A percentile compares a stretch with the other conserved stretches of the same genome.
phyloP scores from a whole-genome alignment of 805 yeast genomes.

The Cyberlindnera veronae region DNA sequence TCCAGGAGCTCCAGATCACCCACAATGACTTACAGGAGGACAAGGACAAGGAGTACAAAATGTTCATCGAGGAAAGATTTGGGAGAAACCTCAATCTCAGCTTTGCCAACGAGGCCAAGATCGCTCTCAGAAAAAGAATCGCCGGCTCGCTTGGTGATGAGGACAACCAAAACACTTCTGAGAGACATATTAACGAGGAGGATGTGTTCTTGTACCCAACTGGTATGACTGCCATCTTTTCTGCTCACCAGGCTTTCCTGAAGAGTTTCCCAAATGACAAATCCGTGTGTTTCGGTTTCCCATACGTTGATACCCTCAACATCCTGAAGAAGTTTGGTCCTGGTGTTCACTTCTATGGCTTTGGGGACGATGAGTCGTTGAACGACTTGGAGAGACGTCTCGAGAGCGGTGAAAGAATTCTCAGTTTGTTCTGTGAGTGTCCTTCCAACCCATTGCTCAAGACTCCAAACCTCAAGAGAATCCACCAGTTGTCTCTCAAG shows the following conservation, averaged over 20 bases:
- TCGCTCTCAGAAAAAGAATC: slow-evolving; percentile 69
- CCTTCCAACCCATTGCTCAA: slow-evolving; percentile 93
- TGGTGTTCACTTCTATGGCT: slow-evolving; percentile 82
- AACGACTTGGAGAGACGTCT: slow-evolving; percentile 61
- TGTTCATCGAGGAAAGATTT: slow-evolving; percentile 82
- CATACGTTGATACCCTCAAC: slow-evolving; percentile 89
- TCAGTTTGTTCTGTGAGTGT: slow-evolving; percentile 85
- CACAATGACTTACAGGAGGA: slow-evolving; percentile 29
- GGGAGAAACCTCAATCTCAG: slow-evolving; percentile 84
- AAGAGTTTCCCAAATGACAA: slow-evolving; percentile 36
- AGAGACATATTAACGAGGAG: slow-evolving; percentile 36
- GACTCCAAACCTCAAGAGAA: slow-evolving; percentile 71
- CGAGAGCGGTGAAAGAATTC: slow-evolving; percentile 59
- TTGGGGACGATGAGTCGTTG: slow-evolving; percentile 71
- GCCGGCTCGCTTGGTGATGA: slow-evolving; percentile 56
- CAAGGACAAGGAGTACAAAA: slow-evolving; percentile 51
- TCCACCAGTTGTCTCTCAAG: slow-evolving; percentile 62
- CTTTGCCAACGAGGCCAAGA: slow-evolving; percentile 72
- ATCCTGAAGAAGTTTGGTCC: slow-evolving; percentile 87
- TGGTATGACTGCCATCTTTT: slow-evolving; percentile 91
- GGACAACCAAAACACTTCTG: slow-evolving; percentile 18
- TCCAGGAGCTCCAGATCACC: slow-evolving; percentile 51
- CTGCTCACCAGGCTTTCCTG: slow-evolving; percentile 63
- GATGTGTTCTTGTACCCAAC: slow-evolving; percentile 84
- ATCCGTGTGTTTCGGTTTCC: slow-evolving; percentile 93